These are phyloP conservation scores for Ceratocystis eucalypticola DNA, from an alignment of 2,329 filamentous ascomycete genomes.

Conservation along the genomic window DNA sequence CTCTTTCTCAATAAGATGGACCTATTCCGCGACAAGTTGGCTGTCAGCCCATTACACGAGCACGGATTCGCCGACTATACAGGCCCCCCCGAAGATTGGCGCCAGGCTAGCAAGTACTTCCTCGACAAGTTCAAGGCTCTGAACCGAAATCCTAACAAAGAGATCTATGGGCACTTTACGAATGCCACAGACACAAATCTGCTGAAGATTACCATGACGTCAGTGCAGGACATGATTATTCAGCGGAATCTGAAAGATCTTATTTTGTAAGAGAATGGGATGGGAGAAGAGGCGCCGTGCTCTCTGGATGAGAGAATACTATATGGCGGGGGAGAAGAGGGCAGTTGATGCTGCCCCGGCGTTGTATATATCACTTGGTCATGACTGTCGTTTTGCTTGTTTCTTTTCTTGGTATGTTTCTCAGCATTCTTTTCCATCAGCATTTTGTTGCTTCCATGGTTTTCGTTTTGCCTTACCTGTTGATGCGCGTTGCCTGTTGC, in stretches of 20 bases:
- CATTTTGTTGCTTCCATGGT: not conserved
- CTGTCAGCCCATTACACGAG: slow-evolving; percentile 54
- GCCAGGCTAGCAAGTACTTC: slow-evolving; percentile 67
- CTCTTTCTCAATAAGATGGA: slow-evolving; percentile 84
- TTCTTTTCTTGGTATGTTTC: not conserved
- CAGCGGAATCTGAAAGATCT: slow-evolving; percentile 70
- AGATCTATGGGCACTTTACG: slow-evolving; percentile 50
- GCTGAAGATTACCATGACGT: slow-evolving; percentile 74
- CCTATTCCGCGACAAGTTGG: slow-evolving; percentile 65
- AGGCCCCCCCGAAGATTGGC: slow-evolving; percentile 56
- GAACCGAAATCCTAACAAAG: slow-evolving; percentile 53
- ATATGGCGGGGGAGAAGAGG: not conserved
- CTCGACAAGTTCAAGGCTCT: slow-evolving; percentile 67
- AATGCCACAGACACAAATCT: slow-evolving; percentile 57
- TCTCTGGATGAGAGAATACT: not conserved
- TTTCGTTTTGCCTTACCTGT: not conserved
- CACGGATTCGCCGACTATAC: slow-evolving; percentile 69
- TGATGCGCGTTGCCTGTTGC: not conserved
- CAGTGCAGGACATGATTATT: slow-evolving; percentile 78
- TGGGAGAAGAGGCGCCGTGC: not conserved
- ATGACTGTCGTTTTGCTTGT: not conserved
- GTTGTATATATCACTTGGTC: not conserved
- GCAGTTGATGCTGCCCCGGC: not conserved
- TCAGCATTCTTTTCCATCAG: not conserved
- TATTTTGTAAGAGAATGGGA: slow-evolving; percentile 40